These are phyloP conservation scores for Botryotinia narcissicola DNA, from an alignment of 2,329 filamentous ascomycete species.

Conservation along the genomic window DNA sequence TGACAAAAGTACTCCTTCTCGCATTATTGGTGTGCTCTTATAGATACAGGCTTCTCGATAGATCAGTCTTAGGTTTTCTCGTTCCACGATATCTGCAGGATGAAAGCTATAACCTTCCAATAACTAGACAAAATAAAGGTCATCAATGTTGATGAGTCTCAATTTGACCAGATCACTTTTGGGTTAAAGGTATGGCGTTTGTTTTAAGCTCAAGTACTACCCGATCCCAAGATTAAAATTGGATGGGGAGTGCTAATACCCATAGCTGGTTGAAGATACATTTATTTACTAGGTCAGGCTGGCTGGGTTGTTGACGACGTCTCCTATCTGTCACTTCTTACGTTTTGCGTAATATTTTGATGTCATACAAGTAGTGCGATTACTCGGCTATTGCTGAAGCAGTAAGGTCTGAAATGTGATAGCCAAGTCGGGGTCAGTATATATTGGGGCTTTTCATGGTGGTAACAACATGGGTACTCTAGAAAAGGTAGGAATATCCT, in stretches of 20 bases:
- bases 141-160: background rate
- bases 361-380: background rate
- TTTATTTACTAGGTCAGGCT: background rate
- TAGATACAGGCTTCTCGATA: background rate
- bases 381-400: background rate
- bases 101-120: background rate
- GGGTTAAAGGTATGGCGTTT: background rate
- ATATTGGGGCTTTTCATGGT: no score
- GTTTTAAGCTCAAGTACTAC: background rate
- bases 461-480: background rate
- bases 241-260: background rate
- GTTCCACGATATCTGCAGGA: background rate
- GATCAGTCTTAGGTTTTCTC: background rate
- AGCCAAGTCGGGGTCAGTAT: no score
- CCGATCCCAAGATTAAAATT: background rate
- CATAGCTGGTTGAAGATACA: background rate
- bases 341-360: background rate
- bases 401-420: no score
- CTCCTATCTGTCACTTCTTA: no score
- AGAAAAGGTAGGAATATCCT: background rate
- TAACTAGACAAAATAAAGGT: background rate
- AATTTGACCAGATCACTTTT: background rate
- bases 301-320: background rate
- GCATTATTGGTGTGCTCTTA: background rate
- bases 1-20: no score